Evolutionary conservation across 2,329 filamentous ascomycete species (phyloP), one percentile per base, ranked within the genome.

Genomic region (Hymenoscyphus salicellus): DNA sequence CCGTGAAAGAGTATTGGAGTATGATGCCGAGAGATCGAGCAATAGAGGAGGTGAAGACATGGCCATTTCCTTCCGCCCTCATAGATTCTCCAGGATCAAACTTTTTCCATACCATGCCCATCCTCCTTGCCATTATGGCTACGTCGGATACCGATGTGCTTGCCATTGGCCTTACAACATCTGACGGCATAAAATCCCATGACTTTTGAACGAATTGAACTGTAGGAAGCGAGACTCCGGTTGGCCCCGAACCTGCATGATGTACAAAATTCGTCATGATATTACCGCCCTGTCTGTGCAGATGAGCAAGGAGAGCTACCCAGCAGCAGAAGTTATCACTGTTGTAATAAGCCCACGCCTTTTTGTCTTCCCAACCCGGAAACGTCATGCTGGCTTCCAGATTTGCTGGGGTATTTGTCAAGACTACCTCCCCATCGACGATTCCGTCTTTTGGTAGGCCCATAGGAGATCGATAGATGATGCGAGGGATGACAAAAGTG

Each of bases 111-210:
- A 58, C 43, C 71, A 73, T 72, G n/a, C 72, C 73, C 14, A 74
- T 58, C 17, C 72, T 63, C 43, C 70, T 58, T n/a, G 69, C 71
- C 32, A 74, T 64, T 28, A 73, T 63, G 14, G 67, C 69, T 38
- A 73, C 55, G 58, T 71, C 69, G 20, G 64, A 67, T 5, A 74
- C 61, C 4, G 68, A 71, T 8, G 67, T 65, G 4, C 30, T 63
- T 14, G 72, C 72, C 46, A 71, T 63, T 20, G 73, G 73, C n/a
- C 68, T 65, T 4, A 71, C 63, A 17, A 73, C 61, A 55, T 72
- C 71, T 20, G 69, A 69, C 26, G 72, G 69, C 63, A 73, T 70
- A 55, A 74, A 73, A 56, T 74, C 73, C 72, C 72, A 75, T 5
- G 67, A 73, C 20, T 69, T 66, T 8, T 66, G 55, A 20, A 67